Evolutionary conservation across 2,329 filamentous ascomycete genomes (phyloP), one percentile per base, ranked within the genome.

Genomic region (Fusarium goolgardi): DNA sequence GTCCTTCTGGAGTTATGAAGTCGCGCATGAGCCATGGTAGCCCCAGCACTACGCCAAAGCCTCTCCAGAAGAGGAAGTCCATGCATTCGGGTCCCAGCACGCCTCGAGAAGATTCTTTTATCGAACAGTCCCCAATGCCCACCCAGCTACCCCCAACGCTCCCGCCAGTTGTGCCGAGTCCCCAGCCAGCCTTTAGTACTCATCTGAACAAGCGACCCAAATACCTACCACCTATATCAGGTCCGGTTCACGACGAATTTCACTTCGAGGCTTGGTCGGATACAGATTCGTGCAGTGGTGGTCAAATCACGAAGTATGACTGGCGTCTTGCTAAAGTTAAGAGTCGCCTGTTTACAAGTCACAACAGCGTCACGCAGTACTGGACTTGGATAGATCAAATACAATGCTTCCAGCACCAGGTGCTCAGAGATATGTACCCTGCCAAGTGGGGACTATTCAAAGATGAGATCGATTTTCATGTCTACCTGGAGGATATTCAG

Each of bases 321-420:
- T 88, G 82, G 78, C 81, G 84, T 18, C 71, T 88, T 15, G 77
- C 82, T 45, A 83, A 86, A 65, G 81, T 88, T 68, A 86, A 86
- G 76, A 84, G 82, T 4, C 75, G 77, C 16, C 66, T 77, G 13
- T 78, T 82, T 51, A 83, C 84, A 2, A 85, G 81, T 23, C 83
- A 82, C 54, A 75, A 78, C 4, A 70, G 78, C 15, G 82, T 85
- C 7, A 86, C 83, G 15, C 85, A 88, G 71, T 87, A 87, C 75
- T 86, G 84, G 84, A 84, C 84, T 50, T 87, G 82, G 81, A 69
- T 82, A 5, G 77, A 77, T 11, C 73, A 79, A 31, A 71, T 72
- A 9, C 77, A 71, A 20, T 69, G 78, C 16, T 84, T 87, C 54
- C 83, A 87, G 76, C 85, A 87, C 65, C 85, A 86, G 69, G 82